Conservation (phyloP, 2,329 filamentous ascomycete species). For the Onygenales sp. region DNA sequence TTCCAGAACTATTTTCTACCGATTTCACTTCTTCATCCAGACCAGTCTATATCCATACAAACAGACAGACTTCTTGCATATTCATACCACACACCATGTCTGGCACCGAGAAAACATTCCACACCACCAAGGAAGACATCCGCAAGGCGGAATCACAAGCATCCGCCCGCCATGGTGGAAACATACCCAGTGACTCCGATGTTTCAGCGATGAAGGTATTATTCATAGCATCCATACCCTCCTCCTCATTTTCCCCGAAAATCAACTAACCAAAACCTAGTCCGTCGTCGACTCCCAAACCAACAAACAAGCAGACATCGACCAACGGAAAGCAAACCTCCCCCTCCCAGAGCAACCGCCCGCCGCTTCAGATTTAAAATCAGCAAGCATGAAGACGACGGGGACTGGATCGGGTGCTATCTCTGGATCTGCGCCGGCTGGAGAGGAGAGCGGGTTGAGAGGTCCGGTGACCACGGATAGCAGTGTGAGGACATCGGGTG, state of each 20-base stretch:
- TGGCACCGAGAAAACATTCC: conserved; percentile 32
- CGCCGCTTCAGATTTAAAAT: conserved; percentile 68
- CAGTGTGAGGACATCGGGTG: conserved; percentile 39
- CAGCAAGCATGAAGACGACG: conserved; percentile 56
- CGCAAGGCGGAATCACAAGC: conserved; percentile 38
- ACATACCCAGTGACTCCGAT: conserved; percentile 35
- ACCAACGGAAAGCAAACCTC: conserved; percentile 60
- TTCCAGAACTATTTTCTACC: not conserved
- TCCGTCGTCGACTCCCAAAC: conserved; percentile 31
- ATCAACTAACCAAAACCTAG: conserved; percentile 13
- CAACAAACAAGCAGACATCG: conserved; percentile 56
- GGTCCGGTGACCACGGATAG: conserved; percentile 51
- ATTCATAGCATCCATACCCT: not conserved
- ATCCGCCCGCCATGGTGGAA: conserved; percentile 31
- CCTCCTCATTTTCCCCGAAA: not conserved
- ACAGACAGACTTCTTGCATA: not conserved
- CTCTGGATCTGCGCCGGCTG: conserved; percentile 38
- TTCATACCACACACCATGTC: conserved; percentile 15
- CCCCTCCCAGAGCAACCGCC: conserved; percentile 72
- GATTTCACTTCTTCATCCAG: not conserved
- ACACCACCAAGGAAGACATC: conserved; percentile 41
- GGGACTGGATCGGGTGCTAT: conserved; percentile 57
- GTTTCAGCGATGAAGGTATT: conserved; percentile 38
- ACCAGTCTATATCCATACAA: too few relatives aligned
- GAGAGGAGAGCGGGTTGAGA: conserved; percentile 43